Conservation (phyloP, 441 rosid genomes). For the Kokia cookei region DNA sequence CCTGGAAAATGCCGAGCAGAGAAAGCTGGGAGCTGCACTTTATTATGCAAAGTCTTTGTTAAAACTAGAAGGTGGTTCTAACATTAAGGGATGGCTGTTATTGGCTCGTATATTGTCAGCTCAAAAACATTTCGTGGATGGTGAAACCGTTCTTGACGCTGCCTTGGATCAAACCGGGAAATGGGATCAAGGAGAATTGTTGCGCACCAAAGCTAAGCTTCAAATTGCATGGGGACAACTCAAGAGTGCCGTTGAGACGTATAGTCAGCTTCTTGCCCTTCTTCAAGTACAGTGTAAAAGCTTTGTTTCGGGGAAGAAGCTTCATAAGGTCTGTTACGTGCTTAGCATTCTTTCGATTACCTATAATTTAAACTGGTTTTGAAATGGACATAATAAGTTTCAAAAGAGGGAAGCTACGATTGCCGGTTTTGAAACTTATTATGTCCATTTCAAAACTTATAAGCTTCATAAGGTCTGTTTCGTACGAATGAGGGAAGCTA, state of each 20-base stretch:
- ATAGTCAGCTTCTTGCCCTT: conserved; percentile 74
- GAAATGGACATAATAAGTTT: neutral
- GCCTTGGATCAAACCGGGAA: conserved; percentile 75
- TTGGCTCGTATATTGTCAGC: conserved; percentile 79
- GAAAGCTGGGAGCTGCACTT: conserved; percentile 66
- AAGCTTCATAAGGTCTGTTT: neutral
- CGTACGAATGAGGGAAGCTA: neutral
- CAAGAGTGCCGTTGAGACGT: conserved; percentile 52
- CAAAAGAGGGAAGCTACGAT: neutral
- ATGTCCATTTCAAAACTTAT: neutral
- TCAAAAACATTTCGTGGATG: conserved; percentile 54
- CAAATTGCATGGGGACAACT: conserved; percentile 62
- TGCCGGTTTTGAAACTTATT: neutral
- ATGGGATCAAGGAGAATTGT: conserved; percentile 82
- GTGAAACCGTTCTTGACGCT: conserved; percentile 52
- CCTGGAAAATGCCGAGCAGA: conserved; percentile 74
- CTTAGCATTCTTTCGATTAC: neutral
- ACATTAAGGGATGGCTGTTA: conserved; percentile 54
- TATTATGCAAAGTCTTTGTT: conserved; percentile 43
- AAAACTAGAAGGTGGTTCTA: conserved; percentile 57
- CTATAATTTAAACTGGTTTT: neutral
- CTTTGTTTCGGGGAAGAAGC: conserved; percentile 37
- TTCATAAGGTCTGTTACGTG: conserved; percentile 37
- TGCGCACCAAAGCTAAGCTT: conserved; percentile 76
- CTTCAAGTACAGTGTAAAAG: conserved; percentile 79